These are phyloP conservation scores for Stagonosporopsis chrysanthemi DNA, from an alignment of 2,329 filamentous ascomycete genomes.

Conservation along the genomic window DNA sequence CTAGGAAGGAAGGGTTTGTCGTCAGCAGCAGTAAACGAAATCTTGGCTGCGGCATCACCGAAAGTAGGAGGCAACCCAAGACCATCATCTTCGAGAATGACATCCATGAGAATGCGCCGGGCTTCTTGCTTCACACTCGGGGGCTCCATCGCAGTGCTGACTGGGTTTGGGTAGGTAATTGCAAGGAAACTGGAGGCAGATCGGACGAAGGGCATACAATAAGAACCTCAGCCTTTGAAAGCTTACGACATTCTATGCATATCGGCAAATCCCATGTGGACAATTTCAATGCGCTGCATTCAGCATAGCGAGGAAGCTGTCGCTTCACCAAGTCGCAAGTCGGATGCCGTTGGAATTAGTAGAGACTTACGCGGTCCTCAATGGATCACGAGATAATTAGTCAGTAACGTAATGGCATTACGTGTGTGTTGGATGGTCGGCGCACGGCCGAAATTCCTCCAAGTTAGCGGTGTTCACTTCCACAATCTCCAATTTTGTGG, in stretches of 20 bases:
- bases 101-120: slow-evolving; percentile 1
- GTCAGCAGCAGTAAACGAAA: background rate
- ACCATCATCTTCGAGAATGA: slow-evolving; percentile 1
- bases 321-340: background rate
- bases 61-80: background rate
- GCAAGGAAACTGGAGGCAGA: background rate
- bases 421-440: background rate
- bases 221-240: background rate
- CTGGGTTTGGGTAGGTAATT: background rate
- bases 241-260: background rate
- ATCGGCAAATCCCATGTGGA: background rate
- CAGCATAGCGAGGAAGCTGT: background rate
- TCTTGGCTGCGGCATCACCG: background rate
- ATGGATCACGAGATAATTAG: background rate
- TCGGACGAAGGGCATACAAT: background rate
- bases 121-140: background rate
- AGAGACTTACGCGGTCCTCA: background rate
- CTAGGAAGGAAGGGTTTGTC: background rate
- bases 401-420: background rate
- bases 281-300: background rate
- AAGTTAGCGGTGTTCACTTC: slow-evolving; percentile 48
- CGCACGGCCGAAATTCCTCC: background rate
- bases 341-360: background rate
- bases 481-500: slow-evolving; percentile 51
- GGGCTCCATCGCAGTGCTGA: background rate